Conservation (phyloP, 2,329 filamentous ascomycete species). For the Aaosphaeria arxii region DNA sequence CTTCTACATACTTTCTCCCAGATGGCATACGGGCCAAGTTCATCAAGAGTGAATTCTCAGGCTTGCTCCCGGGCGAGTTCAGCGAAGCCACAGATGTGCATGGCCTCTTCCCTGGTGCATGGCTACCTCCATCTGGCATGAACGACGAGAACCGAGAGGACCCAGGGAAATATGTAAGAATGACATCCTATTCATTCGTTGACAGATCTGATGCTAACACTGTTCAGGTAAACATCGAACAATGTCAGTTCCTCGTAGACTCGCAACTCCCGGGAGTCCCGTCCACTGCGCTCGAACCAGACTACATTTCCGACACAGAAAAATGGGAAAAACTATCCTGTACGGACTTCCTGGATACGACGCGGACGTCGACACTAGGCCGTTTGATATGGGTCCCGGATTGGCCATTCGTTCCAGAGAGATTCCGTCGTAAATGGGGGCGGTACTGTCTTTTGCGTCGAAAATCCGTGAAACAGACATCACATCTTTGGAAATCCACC, state of each 20-base stretch:
- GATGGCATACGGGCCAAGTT: slow-evolving; percentile 83
- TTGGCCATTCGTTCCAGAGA: slow-evolving; percentile 64
- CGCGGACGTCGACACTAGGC: slow-evolving; percentile 68
- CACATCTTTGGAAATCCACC: too few species aligned
- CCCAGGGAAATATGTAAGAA: slow-evolving; percentile 72
- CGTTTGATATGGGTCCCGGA: slow-evolving; percentile 82
- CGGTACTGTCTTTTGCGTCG: slow-evolving; percentile 72
- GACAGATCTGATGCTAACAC: background rate
- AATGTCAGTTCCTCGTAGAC: slow-evolving; percentile 84
- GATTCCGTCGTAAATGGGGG: slow-evolving; percentile 76
- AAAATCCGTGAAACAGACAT: slow-evolving; percentile 1
- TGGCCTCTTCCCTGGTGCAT: slow-evolving; percentile 78
- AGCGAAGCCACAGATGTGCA: slow-evolving; percentile 67
- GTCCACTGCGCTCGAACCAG: slow-evolving; percentile 69
- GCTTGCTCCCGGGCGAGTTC: slow-evolving; percentile 88
- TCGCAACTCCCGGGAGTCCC: slow-evolving; percentile 67
- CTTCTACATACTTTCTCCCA: slow-evolving; percentile 87
- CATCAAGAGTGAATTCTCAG: slow-evolving; percentile 83
- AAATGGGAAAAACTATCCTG: slow-evolving; percentile 79
- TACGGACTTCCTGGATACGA: slow-evolving; percentile 75
- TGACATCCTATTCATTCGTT: too few species aligned
- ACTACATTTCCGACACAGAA: slow-evolving; percentile 70
- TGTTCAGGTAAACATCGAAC: slow-evolving; percentile 51
- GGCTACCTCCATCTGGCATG: slow-evolving; percentile 77
- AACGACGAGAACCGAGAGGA: slow-evolving; percentile 92